Percentiles rank a stretch among this genome's conserved stretches.
These are phyloP conservation scores for Barnettozyma botsteinii DNA, from an alignment of 805 yeast genomes.

Conservation along the genomic window DNA sequence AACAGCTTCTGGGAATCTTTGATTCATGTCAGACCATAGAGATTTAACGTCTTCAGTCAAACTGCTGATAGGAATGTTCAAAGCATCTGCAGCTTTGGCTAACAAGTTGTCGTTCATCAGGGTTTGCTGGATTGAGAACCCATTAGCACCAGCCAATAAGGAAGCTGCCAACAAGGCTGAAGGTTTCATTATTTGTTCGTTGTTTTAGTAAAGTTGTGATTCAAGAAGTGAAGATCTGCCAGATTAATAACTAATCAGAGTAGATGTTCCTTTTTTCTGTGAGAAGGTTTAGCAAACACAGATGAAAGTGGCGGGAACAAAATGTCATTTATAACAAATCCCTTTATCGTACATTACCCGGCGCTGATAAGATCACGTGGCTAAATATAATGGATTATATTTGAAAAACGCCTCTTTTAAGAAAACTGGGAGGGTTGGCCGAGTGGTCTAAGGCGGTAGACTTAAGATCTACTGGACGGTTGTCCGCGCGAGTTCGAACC, in stretches of 20 bases:
- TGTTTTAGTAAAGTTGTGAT: background rate
- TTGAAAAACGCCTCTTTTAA: background rate
- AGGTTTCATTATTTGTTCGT: conserved; percentile 8
- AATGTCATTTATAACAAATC: too few relatives aligned
- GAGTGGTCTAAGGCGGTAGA: conserved; percentile 3
- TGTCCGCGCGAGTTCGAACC: conserved; percentile 5
- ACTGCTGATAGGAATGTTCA: conserved; percentile 45
- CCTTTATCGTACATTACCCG: background rate
- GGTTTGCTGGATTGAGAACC: conserved; percentile 29
- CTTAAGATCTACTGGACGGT: conserved; percentile 1
- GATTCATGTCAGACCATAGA: conserved; percentile 60
- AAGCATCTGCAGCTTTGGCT: conserved; percentile 43
- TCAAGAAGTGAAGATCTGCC: too few relatives aligned
- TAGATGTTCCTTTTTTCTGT: too few relatives aligned
- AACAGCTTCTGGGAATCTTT: conserved; percentile 52
- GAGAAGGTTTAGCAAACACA: too few relatives aligned
- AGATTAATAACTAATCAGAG: too few relatives aligned
- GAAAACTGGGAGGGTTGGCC: conserved; percentile 5
- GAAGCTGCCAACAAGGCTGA: conserved; percentile 15
- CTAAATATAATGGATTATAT: background rate
- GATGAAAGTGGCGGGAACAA: conserved; percentile 2
- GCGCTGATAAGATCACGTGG: conserved; percentile 3
- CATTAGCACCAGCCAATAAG: conserved; percentile 19
- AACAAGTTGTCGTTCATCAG: conserved; percentile 31
- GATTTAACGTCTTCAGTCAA: conserved; percentile 44